Conservation (phyloP, 176 grass and related monocot species). For the Rhipidocladum racemiflorum region DNA sequence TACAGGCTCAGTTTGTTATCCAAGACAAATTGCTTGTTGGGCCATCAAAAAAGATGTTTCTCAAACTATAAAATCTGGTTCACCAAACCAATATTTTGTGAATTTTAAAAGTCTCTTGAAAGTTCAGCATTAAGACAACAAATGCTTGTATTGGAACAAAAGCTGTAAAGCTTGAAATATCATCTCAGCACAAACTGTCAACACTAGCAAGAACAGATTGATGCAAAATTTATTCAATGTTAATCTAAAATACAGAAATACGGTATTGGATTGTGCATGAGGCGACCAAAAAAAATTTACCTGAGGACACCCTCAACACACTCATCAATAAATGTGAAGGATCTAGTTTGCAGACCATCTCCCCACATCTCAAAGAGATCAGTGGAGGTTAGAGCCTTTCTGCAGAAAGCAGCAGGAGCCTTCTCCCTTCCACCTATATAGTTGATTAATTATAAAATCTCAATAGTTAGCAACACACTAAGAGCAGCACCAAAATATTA, state of each 20-base stretch:
- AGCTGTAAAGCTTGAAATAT: not conserved
- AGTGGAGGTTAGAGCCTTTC: slow-evolving; percentile 51
- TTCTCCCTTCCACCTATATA: slow-evolving; percentile 56
- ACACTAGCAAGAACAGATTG: not conserved
- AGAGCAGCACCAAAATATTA: not conserved
- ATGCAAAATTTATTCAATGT: not conserved
- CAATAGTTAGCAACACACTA: not conserved
- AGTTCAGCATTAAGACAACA: not conserved
- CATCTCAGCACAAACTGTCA: not conserved
- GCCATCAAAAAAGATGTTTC: not conserved
- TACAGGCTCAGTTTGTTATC: not conserved
- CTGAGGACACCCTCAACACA: slow-evolving; percentile 68
- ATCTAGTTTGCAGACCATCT: slow-evolving; percentile 55
- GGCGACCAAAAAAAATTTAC: not conserved
- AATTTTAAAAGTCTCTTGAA: not conserved
- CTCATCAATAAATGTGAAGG: slow-evolving; percentile 76
- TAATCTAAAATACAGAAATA: slow-evolving; percentile 7
- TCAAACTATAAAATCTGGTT: not conserved
- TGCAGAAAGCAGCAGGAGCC: slow-evolving; percentile 60
- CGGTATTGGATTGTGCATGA: not conserved
- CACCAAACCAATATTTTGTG: not conserved
- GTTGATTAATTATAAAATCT: not conserved
- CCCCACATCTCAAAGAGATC: slow-evolving; percentile 59
- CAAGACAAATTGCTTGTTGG: slow-evolving; percentile 3
- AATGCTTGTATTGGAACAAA: not conserved